phyloP scores from a whole-genome alignment of 2,329 filamentous ascomycete genomes.

The Lachnellula suecica region DNA sequence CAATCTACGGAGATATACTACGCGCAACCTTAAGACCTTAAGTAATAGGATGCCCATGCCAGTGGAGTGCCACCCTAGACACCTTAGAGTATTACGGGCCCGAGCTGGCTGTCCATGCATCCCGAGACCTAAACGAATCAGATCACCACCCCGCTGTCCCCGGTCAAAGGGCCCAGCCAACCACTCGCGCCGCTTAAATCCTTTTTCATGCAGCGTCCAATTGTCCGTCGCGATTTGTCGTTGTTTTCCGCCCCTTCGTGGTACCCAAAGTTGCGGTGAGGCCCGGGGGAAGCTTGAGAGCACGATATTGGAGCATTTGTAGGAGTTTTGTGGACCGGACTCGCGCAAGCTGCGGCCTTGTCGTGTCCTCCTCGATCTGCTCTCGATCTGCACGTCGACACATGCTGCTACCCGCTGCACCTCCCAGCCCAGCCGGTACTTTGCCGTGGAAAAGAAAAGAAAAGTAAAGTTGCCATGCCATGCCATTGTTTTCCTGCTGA shows the following conservation, averaged over 20 bases:
- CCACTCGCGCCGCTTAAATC: conserved; percentile 3
- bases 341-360: too few species aligned
- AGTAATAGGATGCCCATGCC: too few species aligned
- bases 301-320: too few species aligned
- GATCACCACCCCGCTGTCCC: neutral
- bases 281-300: too few species aligned
- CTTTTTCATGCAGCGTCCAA: conserved; percentile 21
- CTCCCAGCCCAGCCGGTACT: neutral
- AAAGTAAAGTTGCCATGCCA: conserved; percentile 1
- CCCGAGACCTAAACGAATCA: neutral
- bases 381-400: neutral
- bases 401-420: conserved; percentile 10
- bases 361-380: conserved; percentile 6
- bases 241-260: conserved; percentile 6
- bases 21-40: too few species aligned
- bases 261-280: conserved; percentile 26
- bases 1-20: too few species aligned
- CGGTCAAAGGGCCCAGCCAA: conserved; percentile 2
- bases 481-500: conserved; percentile 2
- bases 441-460: conserved; percentile 1
- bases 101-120: neutral
- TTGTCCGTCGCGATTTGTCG: conserved; percentile 20
- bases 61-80: too few species aligned
- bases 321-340: too few species aligned
- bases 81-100: too few species aligned